Evolutionary conservation across 192 early-diverging fungal genomes (phyloP), one percentile per base, ranked within the genome.

Genomic region (Helicostylum pulchrum): DNA sequence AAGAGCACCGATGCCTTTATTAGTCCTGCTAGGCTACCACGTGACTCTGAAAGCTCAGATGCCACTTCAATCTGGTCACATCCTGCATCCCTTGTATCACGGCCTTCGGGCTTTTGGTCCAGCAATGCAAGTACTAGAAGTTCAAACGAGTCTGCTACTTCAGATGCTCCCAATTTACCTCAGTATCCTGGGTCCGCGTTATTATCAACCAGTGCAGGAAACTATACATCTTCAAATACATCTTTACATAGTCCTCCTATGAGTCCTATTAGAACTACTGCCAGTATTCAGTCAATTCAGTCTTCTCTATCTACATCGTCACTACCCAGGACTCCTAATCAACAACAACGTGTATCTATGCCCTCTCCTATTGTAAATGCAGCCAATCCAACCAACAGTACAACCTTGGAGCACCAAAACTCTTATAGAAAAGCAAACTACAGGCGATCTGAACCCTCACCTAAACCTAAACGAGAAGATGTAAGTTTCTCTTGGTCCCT

Each of bases 121-220:
- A 59, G 46, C 11, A 52, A 47, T 56, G 32, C 17, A 30, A 66
- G 65, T 17, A 62, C 42, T 15, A 52, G 68, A 12, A 63, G 34
- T 30, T 70, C 68, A 31, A 58, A 70, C 47, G 68, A 64, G 4
- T 70, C 64, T 23, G 10, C 42, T 31, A 48, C 21, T 21, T 66
- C 64, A 3, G 67, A 68, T 12, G 20, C 52, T 0, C 61, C 61
- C 3, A 39, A 17, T n/a, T 15, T 70, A 44, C 68, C 68, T 8
- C 68, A 70, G n/a, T 53, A 49, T 43, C 68, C 68, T 36, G 39
- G 52, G 5, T 64, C 46, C 26, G 68, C 68, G 21, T 47, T 56
- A 23, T 45, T 70, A 17, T 51, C 61, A 19, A 64, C 45, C 21
- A 64, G 23, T 20, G 17, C 61, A 14, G 53, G 51, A 11, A 43